Evolutionary conservation across 768 basidiomycete genomes (phyloP).

Genomic region (Cystoderma amianthinum): DNA sequence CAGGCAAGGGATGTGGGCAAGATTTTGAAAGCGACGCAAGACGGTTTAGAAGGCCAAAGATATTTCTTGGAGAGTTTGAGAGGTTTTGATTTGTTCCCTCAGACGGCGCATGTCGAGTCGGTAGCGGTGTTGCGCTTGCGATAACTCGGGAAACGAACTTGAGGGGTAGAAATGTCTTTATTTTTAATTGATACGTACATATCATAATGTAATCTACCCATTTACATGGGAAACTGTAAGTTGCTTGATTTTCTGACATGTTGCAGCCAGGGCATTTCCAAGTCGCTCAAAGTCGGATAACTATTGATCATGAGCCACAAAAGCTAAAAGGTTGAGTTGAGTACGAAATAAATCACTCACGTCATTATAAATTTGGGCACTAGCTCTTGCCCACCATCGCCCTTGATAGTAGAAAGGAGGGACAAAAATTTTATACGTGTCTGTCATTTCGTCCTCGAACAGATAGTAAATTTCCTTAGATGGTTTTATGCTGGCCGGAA

Average conservation of each 20-base stretch:
- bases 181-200: too few species aligned
- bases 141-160: too few species aligned
- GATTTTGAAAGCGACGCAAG: conserved; percentile 44
- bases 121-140: conserved; percentile 63
- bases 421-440: conserved; percentile 21
- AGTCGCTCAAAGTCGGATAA: background rate
- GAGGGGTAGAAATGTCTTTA: too few species aligned
- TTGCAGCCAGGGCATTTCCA: background rate
- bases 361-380: conserved; percentile 34
- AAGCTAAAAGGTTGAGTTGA: background rate
- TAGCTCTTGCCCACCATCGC: conserved; percentile 31
- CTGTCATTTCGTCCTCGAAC: conserved; percentile 21
- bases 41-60: conserved; percentile 27
- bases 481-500: conserved; percentile 15
- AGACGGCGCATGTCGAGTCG: conserved; percentile 91
- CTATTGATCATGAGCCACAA: background rate
- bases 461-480: conserved; percentile 10
- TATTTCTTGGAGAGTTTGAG: conserved; percentile 81
- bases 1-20: conserved; percentile 84
- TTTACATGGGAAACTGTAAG: background rate
- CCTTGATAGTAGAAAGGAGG: conserved; percentile 27
- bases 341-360: conserved; percentile 10
- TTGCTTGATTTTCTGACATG: background rate
- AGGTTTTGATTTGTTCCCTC: conserved; percentile 94
- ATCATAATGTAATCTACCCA: too few species aligned